Percentiles rank a stretch among this genome's conserved stretches.
Conservation (phyloP, 257 asterid genomes). For the Anisodus acutangulus region DNA sequence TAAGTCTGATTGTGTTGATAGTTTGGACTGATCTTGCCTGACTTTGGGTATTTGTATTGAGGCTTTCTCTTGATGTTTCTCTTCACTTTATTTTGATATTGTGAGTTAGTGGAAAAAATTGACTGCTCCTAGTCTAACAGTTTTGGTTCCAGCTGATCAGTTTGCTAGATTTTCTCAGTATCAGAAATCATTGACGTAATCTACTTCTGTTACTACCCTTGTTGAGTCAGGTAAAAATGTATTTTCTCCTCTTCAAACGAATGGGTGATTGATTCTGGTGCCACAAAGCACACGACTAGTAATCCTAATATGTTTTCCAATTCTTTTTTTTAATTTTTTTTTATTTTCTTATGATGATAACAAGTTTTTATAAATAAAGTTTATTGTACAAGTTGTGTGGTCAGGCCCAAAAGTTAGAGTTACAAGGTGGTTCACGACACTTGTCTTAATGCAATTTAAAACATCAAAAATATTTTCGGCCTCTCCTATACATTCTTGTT, state of each 20-base stretch:
- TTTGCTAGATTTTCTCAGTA: constrained; percentile 8
- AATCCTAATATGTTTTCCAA: neutral
- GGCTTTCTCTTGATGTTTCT: neutral
- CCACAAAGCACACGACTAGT: no score
- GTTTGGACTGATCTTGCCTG: constrained; percentile 1
- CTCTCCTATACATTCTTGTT: no score
- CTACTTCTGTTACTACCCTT: neutral
- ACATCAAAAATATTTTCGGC: no score
- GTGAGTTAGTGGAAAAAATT: neutral
- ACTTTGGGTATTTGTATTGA: neutral
- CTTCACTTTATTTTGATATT: neutral
- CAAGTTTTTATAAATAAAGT: no score
- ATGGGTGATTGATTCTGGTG: neutral
- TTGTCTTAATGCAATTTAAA: no score
- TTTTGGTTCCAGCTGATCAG: neutral
- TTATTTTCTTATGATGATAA: no score
- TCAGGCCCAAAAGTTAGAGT: no score
- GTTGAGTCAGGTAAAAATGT: neutral
- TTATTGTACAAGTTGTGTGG: no score
- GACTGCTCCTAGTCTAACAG: neutral
- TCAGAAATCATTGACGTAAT: neutral
- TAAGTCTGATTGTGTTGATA: neutral
- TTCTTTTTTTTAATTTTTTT: neutral
- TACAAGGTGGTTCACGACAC: no score
- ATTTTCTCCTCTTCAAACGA: constrained; percentile 1